Evolutionary conservation across 1,284 basidiomycete species (phyloP), one percentile per base, ranked within the genome.

Genomic region (Austroboletus niveus): DNA sequence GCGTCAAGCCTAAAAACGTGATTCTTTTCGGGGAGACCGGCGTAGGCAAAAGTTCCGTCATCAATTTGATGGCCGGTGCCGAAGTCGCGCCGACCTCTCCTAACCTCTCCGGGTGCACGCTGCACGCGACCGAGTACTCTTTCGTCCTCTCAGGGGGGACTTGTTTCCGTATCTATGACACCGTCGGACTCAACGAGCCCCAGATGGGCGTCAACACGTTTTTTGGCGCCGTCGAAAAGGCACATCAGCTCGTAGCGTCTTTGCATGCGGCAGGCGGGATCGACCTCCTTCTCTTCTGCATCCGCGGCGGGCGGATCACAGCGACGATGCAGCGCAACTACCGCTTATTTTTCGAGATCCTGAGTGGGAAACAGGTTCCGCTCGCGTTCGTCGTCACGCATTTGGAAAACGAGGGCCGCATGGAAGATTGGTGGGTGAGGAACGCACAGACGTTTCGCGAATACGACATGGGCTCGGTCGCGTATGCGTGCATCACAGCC

Each of bases 201-300:
- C 10, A 40, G 7, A 40, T 40, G 38, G 20, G 20, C n/a, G 8
- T 22, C 38, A 24, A 20, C 38, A 24, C 17, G 10, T 40, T 40
- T 12, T 22, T 40, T 11, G 38, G n/a, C 8, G 38, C 38, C 8
- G 20, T 51, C 27, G 49, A 46, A 24, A 42, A 52, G n/a, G 51
- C 49, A 2, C 8, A 45, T 6, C 2, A 10, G 29, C 48, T 53
- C 7, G 9, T 42, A 22, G 31, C 8, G 4, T 41, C 36, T 7
- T 17, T 53, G 5, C 38, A 42, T 8, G 11, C 22, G 2, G 10
- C 43, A 2, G 52, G 52, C 10, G 52, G 52, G 6, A 8, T 53
- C 14, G 39, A 52, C 22, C 52, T 54, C 34, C 34, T 53, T 10
- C n/a, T 53, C 2, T 40, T 40, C 10, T 40, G 38, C 38, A 40